Base-by-base conservation (phyloP, 768 basidiomycete genomes). In the Serendipita sp. region DNA sequence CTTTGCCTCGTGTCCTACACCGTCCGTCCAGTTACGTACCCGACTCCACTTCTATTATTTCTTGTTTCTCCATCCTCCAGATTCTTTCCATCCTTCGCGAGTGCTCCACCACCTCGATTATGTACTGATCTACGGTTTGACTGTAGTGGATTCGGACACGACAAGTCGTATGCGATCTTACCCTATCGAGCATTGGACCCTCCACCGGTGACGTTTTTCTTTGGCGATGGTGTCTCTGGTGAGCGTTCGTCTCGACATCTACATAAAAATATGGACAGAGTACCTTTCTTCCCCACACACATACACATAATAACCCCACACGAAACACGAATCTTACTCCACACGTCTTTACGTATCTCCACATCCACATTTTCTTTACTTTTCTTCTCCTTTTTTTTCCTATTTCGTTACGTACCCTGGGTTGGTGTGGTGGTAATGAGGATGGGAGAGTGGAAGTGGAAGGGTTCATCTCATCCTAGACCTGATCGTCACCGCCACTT, bases 211-310 rank as follows among this genome's bases (percentile, higher is more conserved):
- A 77, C 95, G 8, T 95, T 99, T 76, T 99, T 96, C 82, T 94
- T 96, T 68, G 96, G 96, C 0, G 96, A 99, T 72, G 96, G 96
- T 38, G 96, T 96, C 60, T 93, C 91, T 65, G 92, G 92, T 89
- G 66, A 46, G 81, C 75, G 34, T 30, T 10, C 65, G 8, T 24
- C n/a, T 51, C 13, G n/a, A 18, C n/a, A n/a, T n/a, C n/a, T n/a
- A n/a, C n/a, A n/a, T n/a, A n/a, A n/a, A n/a, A n/a, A n/a, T n/a
- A n/a, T n/a, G n/a, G n/a, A n/a, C n/a, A n/a, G n/a, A n/a, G n/a
- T n/a, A 35, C 37, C 13, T 2, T 13, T 35, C 37, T 44, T 4
- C 24, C 18, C 28, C 37, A 18, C 24, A 10, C 28, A 63, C n/a
- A 63, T 30, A 30, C 18, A n/a, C 16, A 28, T 35, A 18, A 41